Conservation (phyloP, 2,329 filamentous ascomycete genomes). For the Xylariales sp. region DNA sequence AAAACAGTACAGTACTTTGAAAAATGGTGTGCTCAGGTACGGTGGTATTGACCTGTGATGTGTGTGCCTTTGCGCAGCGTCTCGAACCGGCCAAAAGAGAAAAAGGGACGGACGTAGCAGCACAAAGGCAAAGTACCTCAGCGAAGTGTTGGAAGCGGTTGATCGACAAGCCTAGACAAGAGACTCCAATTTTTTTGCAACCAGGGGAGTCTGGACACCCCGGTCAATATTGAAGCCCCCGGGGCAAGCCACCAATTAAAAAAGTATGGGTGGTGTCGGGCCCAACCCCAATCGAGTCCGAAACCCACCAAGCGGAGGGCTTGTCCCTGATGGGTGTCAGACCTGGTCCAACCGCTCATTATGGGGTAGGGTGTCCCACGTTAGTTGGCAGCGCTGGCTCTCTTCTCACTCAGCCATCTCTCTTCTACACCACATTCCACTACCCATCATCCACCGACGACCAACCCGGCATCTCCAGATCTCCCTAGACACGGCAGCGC, state of each 20-base stretch:
- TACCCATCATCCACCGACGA: not conserved
- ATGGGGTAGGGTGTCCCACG: conserved; percentile 6
- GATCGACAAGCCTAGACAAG: conserved; percentile 6
- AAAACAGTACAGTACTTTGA: no score
- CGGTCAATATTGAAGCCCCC: conserved; percentile 5
- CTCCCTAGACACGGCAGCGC: no score
- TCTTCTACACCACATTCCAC: conserved; percentile 1
- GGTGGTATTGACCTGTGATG: no score
- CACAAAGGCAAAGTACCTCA: no score
- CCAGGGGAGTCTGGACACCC: conserved; percentile 4
- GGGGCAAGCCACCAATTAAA: conserved; percentile 7
- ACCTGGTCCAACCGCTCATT: conserved; percentile 1
- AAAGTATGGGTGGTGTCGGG: conserved; percentile 4
- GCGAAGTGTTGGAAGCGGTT: no score
- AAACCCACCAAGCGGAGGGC: conserved; percentile 7
- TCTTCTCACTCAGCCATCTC: conserved; percentile 5
- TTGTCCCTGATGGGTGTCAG: conserved; percentile 8
- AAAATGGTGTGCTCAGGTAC: no score
- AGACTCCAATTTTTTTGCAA: conserved; percentile 6
- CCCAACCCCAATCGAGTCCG: conserved; percentile 6
- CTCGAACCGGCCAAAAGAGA: no score
- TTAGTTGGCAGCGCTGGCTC: no score
- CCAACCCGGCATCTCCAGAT: not conserved
- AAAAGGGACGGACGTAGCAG: no score
- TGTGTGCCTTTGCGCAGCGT: no score